phyloP scores from a whole-genome alignment of 352 stramenopile genomes.

The Aphanomyces astaci region DNA sequence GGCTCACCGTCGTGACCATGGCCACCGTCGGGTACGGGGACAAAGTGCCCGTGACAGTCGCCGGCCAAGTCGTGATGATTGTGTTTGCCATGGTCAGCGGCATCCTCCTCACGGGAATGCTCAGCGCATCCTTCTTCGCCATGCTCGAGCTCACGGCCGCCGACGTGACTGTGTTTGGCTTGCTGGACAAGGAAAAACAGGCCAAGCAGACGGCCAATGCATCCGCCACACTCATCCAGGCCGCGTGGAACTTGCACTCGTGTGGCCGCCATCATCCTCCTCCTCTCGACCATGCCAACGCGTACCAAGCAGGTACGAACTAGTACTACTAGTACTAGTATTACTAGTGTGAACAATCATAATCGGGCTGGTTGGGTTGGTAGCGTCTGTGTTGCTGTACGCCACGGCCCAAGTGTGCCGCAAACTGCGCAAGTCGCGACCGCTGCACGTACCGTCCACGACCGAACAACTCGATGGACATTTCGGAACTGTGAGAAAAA shows the following conservation, averaged over 20 bases:
- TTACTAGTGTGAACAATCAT: too few species aligned
- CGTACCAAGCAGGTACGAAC: slow-evolving; percentile 13
- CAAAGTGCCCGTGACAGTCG: slow-evolving; percentile 40
- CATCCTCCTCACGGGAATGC: slow-evolving; percentile 57
- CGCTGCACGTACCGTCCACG: slow-evolving; percentile 6
- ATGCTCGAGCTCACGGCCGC: slow-evolving; percentile 46
- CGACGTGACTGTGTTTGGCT: slow-evolving; percentile 51
- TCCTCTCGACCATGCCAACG: not conserved
- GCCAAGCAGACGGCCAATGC: slow-evolving; percentile 34
- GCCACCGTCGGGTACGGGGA: slow-evolving; percentile 70
- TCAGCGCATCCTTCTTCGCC: slow-evolving; percentile 60
- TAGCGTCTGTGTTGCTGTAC: slow-evolving; percentile 22
- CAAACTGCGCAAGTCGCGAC: slow-evolving; percentile 17
- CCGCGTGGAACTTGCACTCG: slow-evolving; percentile 36
- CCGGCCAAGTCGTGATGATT: slow-evolving; percentile 51
- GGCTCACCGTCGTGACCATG: slow-evolving; percentile 70
- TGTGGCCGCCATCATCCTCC: not conserved
- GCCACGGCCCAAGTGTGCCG: slow-evolving; percentile 3
- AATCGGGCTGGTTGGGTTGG: too few species aligned
- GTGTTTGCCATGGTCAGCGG: slow-evolving; percentile 57
- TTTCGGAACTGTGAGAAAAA: not conserved
- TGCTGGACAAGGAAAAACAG: slow-evolving; percentile 41
- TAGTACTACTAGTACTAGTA: too few species aligned
- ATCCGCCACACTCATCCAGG: slow-evolving; percentile 56
- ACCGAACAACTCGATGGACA: not conserved